Conservation (phyloP, 2,329 filamentous ascomycete species). For the Aspergillus calidoustus region DNA sequence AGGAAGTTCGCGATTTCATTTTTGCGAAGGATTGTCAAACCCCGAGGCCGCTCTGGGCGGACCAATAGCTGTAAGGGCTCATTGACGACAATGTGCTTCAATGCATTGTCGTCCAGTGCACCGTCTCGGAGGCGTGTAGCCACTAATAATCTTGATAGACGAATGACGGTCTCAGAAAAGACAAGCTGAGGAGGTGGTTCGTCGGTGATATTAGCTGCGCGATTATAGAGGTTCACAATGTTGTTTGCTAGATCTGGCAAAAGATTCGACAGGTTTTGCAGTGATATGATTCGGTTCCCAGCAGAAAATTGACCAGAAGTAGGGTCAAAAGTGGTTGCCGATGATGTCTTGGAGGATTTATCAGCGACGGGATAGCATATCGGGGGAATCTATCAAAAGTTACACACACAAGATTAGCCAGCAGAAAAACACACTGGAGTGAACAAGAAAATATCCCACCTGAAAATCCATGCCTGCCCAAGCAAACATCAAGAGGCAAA, state of each 20-base stretch:
- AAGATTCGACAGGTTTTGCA: conserved; percentile 57
- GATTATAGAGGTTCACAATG: conserved; percentile 60
- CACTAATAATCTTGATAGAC: conserved; percentile 58
- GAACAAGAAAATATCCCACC: conserved; percentile 28
- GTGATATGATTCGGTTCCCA: conserved; percentile 51
- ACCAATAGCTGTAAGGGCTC: conserved; percentile 45
- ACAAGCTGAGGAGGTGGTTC: conserved; percentile 59
- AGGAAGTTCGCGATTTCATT: conserved; percentile 68
- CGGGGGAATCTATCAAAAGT: conserved; percentile 53
- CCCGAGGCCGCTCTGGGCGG: conserved; percentile 41
- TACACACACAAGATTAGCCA: conserved; percentile 17
- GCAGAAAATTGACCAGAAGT: conserved; percentile 49
- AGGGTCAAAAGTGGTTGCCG: conserved; percentile 43
- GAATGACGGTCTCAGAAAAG: conserved; percentile 61
- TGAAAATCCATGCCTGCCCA: conserved; percentile 83
- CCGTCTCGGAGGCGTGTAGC: conserved; percentile 57
- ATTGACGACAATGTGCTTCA: conserved; percentile 64
- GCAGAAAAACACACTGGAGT: not conserved
- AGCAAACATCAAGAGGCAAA: conserved; percentile 80
- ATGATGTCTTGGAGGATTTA: conserved; percentile 52
- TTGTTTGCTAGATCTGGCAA: conserved; percentile 62
- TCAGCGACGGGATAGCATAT: conserved; percentile 58
- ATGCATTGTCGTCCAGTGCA: conserved; percentile 54
- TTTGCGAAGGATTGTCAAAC: conserved; percentile 55
- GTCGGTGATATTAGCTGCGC: conserved; percentile 56